Evolutionary conservation across 1,284 basidiomycete genomes (phyloP), one percentile per base, ranked within the genome.

Genomic region (Entoloma clypeatum): DNA sequence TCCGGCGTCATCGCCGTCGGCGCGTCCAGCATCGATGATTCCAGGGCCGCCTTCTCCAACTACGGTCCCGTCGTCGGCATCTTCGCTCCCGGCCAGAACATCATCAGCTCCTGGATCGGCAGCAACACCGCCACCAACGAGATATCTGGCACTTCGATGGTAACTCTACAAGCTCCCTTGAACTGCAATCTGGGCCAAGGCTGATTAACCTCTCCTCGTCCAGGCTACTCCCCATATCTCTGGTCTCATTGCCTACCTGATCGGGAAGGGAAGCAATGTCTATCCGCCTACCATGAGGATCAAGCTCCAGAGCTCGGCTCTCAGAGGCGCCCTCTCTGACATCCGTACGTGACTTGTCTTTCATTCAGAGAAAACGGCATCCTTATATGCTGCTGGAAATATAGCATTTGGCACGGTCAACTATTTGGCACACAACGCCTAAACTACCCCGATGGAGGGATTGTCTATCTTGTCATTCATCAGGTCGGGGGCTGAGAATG

Each of bases 41-140:
- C 77, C 52, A 74, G 82, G 35, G 86, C 88, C 23, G 85, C 81
- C 68, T 90, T 90, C 73, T 81, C 78, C 54, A 86, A 85, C 74
- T 74, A 68, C 57, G 82, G 81, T 47, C 60, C 74, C 48, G 81
- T 82, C 55, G 80, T 87, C 51, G 85, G 89, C 56, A 66, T 89
- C 58, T 86, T 86, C 56, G 84, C 79, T 5, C 86, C 86, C 24
- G 86, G 81, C 45, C 59, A 81, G 47, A 77, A 78, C 67, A 79
- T 88, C 52, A 65, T 75, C 26, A 81, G 79, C 44, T 79, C 80
- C 45, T 86, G 81, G 78, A 85, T 76, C 48, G 72, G 72, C 32
- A 72, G 75, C 45, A 68, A 71, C 53, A 62, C 59, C 28, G 72
- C 49, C 36, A 68, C 68, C 54, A 85, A 84, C 68, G 82, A 74